Conservation (phyloP, 331 rosid genomes). For the Malus hybrid region DNA sequence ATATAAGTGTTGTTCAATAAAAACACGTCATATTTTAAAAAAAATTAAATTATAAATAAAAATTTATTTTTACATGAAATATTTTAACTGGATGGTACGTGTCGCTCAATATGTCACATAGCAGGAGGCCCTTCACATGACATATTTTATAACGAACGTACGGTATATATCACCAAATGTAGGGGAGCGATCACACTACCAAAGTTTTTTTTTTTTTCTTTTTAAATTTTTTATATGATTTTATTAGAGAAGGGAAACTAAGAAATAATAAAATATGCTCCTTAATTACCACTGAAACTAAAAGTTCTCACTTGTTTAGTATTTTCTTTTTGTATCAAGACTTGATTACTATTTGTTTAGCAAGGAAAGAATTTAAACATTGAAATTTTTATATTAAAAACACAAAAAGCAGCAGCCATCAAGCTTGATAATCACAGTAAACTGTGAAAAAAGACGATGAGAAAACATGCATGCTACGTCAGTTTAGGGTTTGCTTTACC, state of each 20-base stretch:
- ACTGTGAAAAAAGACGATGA: not conserved
- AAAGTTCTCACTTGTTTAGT: not conserved
- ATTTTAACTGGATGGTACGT: not conserved
- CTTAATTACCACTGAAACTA: not conserved
- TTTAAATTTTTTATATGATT: too few relatives aligned
- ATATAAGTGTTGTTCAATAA: not conserved
- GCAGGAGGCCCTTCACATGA: not conserved
- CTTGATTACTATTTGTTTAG: not conserved
- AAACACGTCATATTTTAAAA: not conserved
- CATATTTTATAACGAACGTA: not conserved
- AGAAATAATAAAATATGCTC: too few relatives aligned
- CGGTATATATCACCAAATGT: not conserved
- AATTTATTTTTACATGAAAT: not conserved
- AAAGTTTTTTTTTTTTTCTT: too few relatives aligned
- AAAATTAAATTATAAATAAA: not conserved
- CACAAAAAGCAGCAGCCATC: not conserved
- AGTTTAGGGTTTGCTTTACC: constrained; percentile 3
- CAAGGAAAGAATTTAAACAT: not conserved
- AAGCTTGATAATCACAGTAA: not conserved
- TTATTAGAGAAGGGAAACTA: not conserved
- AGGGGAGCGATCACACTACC: not conserved
- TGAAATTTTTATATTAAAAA: not conserved
- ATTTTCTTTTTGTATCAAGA: not conserved
- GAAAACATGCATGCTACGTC: not conserved
- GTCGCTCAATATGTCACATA: not conserved